Percentiles rank a stretch among this genome's conserved stretches.
These are phyloP conservation scores for Stephania cephalantha DNA, from an alignment of 164 flowering plant species.

Conservation along the genomic window DNA sequence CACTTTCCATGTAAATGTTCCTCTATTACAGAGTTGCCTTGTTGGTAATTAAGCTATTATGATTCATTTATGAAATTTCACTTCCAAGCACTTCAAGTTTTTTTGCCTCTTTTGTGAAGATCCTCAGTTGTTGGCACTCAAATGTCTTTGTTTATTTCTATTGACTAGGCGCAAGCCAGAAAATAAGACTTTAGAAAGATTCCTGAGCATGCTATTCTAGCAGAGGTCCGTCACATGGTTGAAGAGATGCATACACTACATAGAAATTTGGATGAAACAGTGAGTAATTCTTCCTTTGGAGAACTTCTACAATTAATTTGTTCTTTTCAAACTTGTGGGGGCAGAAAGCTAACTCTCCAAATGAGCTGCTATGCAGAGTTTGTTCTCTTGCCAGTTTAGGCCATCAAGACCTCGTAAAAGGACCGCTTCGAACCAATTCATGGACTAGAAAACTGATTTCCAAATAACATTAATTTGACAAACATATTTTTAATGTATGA, in stretches of 20 bases:
- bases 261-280: constrained; percentile 64
- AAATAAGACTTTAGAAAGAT: constrained; percentile 55
- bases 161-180: constrained; percentile 54
- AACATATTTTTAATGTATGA: no score
- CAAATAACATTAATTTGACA: no score
- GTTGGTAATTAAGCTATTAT: background rate
- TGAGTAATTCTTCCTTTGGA: constrained; percentile 23
- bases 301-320: background rate
- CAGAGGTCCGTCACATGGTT: constrained; percentile 89
- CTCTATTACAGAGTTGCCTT: no score
- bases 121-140: background rate
- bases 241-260: constrained; percentile 79
- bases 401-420: no score
- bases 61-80: background rate
- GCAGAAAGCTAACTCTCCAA: no score
- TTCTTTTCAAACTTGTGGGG: no score
- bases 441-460: no score
- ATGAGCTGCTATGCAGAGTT: no score
- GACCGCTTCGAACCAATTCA: no score
- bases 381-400: no score
- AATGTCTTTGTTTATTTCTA: background rate
- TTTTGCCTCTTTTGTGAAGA: background rate
- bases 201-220: constrained; percentile 65
- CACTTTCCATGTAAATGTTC: no score
- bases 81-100: background rate